These are phyloP conservation scores for Nepenthes mirabilis DNA, from an alignment of 148 eudicot genomes.

Conservation along the genomic window DNA sequence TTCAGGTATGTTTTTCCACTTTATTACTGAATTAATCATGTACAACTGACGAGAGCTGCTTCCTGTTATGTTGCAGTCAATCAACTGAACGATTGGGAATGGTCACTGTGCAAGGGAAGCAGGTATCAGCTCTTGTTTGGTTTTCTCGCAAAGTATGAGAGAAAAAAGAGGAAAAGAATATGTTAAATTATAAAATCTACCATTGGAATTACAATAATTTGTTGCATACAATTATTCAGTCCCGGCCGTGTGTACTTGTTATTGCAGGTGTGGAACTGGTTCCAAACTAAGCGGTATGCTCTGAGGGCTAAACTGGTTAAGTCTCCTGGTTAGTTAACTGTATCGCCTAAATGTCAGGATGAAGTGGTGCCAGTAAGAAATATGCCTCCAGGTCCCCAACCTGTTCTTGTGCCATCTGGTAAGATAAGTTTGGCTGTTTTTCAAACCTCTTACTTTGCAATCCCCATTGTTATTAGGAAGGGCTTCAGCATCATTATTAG, in stretches of 20 bases:
- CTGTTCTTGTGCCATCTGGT: conserved; percentile 39
- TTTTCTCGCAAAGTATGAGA: too few species aligned
- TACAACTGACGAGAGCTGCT: neutral
- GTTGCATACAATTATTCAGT: neutral
- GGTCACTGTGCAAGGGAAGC: conserved; percentile 2
- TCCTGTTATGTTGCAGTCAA: neutral
- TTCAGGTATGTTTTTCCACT: conserved; percentile 42
- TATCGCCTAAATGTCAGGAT: conserved; percentile 29
- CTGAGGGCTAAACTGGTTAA: conserved; percentile 62
- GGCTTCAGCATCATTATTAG: too few species aligned
- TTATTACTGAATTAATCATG: too few species aligned
- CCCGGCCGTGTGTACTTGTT: neutral
- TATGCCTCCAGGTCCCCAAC: conserved; percentile 37
- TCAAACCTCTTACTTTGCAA: too few species aligned
- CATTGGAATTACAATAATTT: neutral
- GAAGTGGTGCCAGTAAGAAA: conserved; percentile 37
- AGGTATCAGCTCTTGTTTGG: neutral
- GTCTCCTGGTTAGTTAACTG: conserved; percentile 32
- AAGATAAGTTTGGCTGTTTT: neutral
- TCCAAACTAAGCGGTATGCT: conserved; percentile 90
- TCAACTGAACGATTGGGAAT: neutral
- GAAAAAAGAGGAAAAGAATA: too few species aligned
- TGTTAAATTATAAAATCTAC: neutral
- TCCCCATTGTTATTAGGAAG: too few species aligned
- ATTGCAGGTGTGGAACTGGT: conserved; percentile 92